phyloP scores from a whole-genome alignment of 2,329 filamentous ascomycete species.

The Fusarium temperatum region DNA sequence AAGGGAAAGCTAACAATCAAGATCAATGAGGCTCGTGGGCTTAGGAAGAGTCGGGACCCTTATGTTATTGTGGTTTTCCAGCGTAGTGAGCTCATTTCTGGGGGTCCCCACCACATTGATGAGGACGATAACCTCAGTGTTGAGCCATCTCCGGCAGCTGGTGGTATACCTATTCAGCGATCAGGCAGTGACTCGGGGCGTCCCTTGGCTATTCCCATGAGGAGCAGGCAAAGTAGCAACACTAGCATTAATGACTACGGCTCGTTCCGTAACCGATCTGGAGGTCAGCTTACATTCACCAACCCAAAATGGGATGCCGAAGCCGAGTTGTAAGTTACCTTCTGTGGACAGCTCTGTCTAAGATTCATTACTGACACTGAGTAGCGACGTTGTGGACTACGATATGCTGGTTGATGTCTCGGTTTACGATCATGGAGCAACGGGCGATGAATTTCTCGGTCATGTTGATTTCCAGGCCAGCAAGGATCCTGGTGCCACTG shows the following conservation, averaged over 20 bases:
- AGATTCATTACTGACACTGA: conserved; percentile 19
- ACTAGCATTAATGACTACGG: conserved; percentile 79
- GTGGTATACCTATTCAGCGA: conserved; percentile 70
- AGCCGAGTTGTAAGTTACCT: conserved; percentile 82
- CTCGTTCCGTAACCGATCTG: conserved; percentile 67
- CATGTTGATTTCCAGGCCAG: conserved; percentile 83
- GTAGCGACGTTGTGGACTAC: conserved; percentile 89
- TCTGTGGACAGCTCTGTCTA: too few species aligned
- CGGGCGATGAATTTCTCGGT: conserved; percentile 89
- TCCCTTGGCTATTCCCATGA: conserved; percentile 94
- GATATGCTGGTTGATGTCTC: conserved; percentile 92
- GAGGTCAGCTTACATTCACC: conserved; percentile 67
- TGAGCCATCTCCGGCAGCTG: conserved; percentile 56
- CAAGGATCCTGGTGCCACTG: conserved; percentile 71
- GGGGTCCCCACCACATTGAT: conserved; percentile 75
- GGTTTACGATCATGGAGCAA: conserved; percentile 84
- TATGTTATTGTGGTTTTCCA: conserved; percentile 98
- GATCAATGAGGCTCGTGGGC: conserved; percentile 83
- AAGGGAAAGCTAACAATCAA: conserved; percentile 92
- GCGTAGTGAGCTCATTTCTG: conserved; percentile 94
- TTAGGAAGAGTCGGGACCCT: conserved; percentile 85
- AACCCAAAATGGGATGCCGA: conserved; percentile 96
- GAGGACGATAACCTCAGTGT: conserved; percentile 62
- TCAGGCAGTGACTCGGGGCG: conserved; percentile 84
- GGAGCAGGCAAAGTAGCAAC: conserved; percentile 94